Evolutionary conservation across 768 basidiomycete genomes (phyloP).

Genomic region (Ramaria rubella): DNA sequence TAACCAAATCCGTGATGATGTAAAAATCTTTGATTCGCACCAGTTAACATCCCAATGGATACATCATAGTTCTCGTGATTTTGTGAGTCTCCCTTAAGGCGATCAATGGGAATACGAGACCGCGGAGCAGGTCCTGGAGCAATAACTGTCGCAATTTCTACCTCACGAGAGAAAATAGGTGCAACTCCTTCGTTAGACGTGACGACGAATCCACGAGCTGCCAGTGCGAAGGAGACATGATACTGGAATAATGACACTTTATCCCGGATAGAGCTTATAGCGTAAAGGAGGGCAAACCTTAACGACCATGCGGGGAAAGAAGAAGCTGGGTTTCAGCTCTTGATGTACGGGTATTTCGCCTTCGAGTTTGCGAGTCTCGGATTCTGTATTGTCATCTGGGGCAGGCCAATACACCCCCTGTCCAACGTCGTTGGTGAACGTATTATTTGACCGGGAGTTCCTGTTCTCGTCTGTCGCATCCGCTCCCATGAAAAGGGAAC

Average conservation of each 20-base stretch:
- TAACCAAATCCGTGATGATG: slow-evolving; percentile 8
- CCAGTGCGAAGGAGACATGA: slow-evolving; percentile 3
- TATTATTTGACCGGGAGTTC: slow-evolving; percentile 38
- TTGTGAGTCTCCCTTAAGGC: slow-evolving; percentile 26
- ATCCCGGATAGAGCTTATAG: background rate
- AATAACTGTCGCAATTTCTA: slow-evolving; percentile 2
- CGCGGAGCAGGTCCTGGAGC: slow-evolving; percentile 27
- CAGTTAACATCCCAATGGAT: slow-evolving; percentile 46
- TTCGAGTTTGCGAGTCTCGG: slow-evolving; percentile 32
- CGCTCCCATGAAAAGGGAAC: slow-evolving; percentile 43
- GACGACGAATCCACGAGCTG: slow-evolving; percentile 17
- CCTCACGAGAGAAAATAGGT: slow-evolving; percentile 1
- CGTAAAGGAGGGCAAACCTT: slow-evolving; percentile 30
- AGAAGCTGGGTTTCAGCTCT: slow-evolving; percentile 36
- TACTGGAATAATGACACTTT: background rate
- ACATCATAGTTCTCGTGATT: slow-evolving; percentile 37
- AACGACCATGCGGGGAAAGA: slow-evolving; percentile 41
- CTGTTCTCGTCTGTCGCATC: slow-evolving; percentile 36
- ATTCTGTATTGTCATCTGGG: slow-evolving; percentile 22
- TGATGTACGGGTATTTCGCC: slow-evolving; percentile 49
- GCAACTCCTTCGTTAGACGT: slow-evolving; percentile 40
- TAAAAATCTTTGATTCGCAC: slow-evolving; percentile 48
- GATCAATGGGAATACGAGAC: slow-evolving; percentile 42
- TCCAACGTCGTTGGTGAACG: slow-evolving; percentile 36
- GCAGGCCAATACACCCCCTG: slow-evolving; percentile 47